Evolutionary conservation across 805 yeast species (phyloP), one percentile per base, ranked within the genome.

Genomic region (Wickerhamomyces chaumierensis): DNA sequence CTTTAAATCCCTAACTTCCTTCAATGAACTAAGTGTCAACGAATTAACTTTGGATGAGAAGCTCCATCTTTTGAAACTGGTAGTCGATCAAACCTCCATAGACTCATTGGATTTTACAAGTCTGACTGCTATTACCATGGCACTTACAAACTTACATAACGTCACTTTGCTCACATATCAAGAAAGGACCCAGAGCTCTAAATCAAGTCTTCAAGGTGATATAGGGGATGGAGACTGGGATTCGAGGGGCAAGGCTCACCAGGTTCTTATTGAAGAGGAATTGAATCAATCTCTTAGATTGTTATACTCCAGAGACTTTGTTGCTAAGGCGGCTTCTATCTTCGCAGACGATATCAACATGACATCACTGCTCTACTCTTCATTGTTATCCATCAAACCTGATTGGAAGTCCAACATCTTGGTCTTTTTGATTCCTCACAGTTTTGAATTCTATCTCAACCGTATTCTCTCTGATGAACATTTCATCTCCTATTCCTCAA

Each of bases 341-440:
- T 12, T 36, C 11, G 34, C 42, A 12, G 34, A 42, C 5, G 42
- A 48, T 5, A 56, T 61, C 1, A 40, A 42, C 39, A 48, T 31
- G 31, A 42, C 42, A 38, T 55, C 42, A 18, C 55, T 36, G 37
- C 62, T 35, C 40, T 56, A 49, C 38, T 48, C 52, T 3, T 48
- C 63, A 4, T 48, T 71, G 35, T 51, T 69, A 16, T 49, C 51
- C 21, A 38, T 70, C n/a, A 53, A 57, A 28, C 71, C 73, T 2
- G 44, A 52, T 2, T 45, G 57, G 29, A 65, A 62, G 41, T 53
- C 61, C 13, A 58, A 60, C 23, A 48, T 69, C 16, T 61, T 69
- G 41, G 64, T 71, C 47, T 58, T 61, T 27, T 53, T 69, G 23
- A 60, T 63, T 4, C 70, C 75, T 2, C 56, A 57, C 3, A 54